phyloP scores from a whole-genome alignment of 2,329 filamentous ascomycete species.

The Huntiella omanensis region DNA sequence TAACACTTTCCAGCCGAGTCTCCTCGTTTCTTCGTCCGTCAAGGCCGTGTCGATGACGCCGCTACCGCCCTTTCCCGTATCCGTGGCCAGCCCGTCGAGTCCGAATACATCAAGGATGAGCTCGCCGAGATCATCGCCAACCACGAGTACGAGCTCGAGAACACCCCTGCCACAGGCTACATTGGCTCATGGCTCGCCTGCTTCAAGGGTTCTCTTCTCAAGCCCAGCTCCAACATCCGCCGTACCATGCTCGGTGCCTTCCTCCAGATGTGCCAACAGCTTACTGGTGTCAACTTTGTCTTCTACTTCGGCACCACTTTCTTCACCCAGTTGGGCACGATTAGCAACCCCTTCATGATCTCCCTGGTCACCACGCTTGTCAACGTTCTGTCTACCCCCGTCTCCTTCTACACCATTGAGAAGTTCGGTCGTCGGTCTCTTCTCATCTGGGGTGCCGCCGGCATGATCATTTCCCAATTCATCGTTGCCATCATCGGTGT shows the following conservation, averaged over 20 bases:
- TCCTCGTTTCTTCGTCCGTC: slow-evolving; percentile 71
- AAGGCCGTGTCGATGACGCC: slow-evolving; percentile 48
- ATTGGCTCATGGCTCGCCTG: slow-evolving; percentile 49
- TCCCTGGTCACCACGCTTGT: slow-evolving; percentile 72
- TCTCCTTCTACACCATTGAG: slow-evolving; percentile 80
- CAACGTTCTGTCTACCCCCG: slow-evolving; percentile 68
- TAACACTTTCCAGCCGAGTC: slow-evolving; percentile 40
- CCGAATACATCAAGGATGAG: slow-evolving; percentile 59
- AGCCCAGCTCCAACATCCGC: slow-evolving; percentile 48
- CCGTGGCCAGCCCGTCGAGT: slow-evolving; percentile 54
- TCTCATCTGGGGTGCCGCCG: slow-evolving; percentile 57
- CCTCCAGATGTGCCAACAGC: slow-evolving; percentile 41
- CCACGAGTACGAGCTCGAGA: slow-evolving; percentile 61
- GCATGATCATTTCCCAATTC: slow-evolving; percentile 79
- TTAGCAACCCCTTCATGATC: slow-evolving; percentile 63
- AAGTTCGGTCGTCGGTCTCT: slow-evolving; percentile 61
- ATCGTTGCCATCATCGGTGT: slow-evolving; percentile 62
- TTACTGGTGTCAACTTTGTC: slow-evolving; percentile 83
- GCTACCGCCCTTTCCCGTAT: slow-evolving; percentile 43
- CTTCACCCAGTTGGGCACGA: slow-evolving; percentile 60
- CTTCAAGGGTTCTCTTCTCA: slow-evolving; percentile 44
- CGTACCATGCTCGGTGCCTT: slow-evolving; percentile 50
- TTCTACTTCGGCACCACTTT: slow-evolving; percentile 77
- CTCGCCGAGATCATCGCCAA: slow-evolving; percentile 77
- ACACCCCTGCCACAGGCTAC: slow-evolving; percentile 47